phyloP scores from a whole-genome alignment of 225 moss, liverwort and hornwort genomes.

The Bryoerythrophyllum caledonicum region DNA sequence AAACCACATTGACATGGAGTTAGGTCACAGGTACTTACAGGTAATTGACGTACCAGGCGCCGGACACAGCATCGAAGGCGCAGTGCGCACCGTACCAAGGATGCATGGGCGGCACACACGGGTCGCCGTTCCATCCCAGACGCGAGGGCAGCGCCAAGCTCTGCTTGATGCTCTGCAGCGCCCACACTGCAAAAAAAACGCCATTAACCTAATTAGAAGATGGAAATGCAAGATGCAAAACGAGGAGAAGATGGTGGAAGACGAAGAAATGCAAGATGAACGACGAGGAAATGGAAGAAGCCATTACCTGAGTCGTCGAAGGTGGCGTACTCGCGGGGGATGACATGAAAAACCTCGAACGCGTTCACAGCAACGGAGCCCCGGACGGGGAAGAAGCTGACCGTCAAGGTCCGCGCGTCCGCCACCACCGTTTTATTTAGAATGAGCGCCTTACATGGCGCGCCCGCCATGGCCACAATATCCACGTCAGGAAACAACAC shows the following conservation, averaged over 20 bases:
- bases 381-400: slow-evolving; percentile 60
- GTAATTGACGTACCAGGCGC: slow-evolving; percentile 67
- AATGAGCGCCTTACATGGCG: slow-evolving; percentile 49
- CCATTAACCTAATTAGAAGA: no score
- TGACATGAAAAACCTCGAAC: slow-evolving; percentile 83
- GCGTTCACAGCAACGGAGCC: slow-evolving; percentile 76
- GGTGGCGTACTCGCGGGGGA: slow-evolving; percentile 65
- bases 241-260: no score
- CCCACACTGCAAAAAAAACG: slow-evolving; percentile 68
- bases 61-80: slow-evolving; percentile 34
- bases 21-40: slow-evolving; percentile 52
- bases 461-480: slow-evolving; percentile 59
- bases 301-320: slow-evolving; percentile 54
- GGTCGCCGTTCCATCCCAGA: slow-evolving; percentile 96
- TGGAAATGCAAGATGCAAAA: no score
- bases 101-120: slow-evolving; percentile 80
- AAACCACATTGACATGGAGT: background rate
- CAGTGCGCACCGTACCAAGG: slow-evolving; percentile 81
- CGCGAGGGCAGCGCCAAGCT: slow-evolving; percentile 65
- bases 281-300: no score
- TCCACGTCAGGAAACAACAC: slow-evolving; percentile 60
- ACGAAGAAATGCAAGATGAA: no score
- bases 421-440: slow-evolving; percentile 67
- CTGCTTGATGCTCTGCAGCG: slow-evolving; percentile 66
- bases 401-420: slow-evolving; percentile 53